Evolutionary conservation across 441 rosid genomes (phyloP), one percentile per base, ranked within the genome.

Genomic region (Breynia disticha): DNA sequence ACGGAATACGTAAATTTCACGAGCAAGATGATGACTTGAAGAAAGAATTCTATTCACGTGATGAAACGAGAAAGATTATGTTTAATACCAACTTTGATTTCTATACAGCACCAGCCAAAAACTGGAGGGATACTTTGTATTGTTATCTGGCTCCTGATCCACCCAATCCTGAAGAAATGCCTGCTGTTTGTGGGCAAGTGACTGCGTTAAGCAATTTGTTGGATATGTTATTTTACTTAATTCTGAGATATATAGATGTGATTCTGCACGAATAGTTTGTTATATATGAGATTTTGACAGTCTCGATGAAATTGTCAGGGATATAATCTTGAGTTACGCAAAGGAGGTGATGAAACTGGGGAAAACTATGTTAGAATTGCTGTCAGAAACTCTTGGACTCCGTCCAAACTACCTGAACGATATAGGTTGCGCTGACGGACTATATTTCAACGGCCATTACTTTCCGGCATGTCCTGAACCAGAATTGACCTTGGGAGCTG

Each of bases 101-200:
- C 16, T 80, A 60, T 43, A 60, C 54, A 16, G 56, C 79, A 5
- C 66, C 70, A 0, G 67, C 65, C 4, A 65, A 70, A 11, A 72
- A 66, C 52, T 79, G 83, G 88, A 73, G 88, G 61, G 88, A 79
- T 18, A 35, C 77, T 0, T 43, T 71, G 9, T 48, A 16, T 50
- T 63, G 69, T 48, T 13, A 1, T 7, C 65, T 76, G 82, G 62
- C 74, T 47, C 79, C 81, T 22, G 37, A 66, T 54, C 71, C 77
- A 61, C 77, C 86, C n/a, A 48, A 56, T 0, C 68, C 63, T 21
- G 66, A 80, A 12, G 73, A 76, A 35, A 38, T 52, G 15, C 56
- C 56, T 18, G 43, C 16, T 7, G 44, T 52, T 9, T 32, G 45
- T 19, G 9, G 56, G 56, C 37, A 50, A 28, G 35, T 28, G 8